Evolutionary conservation across 2,329 filamentous ascomycete species (phyloP).

Genomic region (Stagonosporopsis tanaceti): DNA sequence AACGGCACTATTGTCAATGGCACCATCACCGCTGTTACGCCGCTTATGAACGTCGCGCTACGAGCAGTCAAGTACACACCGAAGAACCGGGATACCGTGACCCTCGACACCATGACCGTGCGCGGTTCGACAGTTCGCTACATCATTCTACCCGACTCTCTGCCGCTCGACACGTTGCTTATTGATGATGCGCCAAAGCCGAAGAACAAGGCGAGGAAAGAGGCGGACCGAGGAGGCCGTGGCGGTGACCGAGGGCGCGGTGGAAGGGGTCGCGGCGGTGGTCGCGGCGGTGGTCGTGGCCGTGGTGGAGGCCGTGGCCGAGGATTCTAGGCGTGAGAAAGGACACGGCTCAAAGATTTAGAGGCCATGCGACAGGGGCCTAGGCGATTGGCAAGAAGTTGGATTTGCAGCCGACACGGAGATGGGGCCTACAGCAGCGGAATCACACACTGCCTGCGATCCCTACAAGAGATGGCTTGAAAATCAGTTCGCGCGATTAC

Average conservation of each 20-base stretch:
- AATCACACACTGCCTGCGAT: constrained; percentile 23
- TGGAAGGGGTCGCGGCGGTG: constrained; percentile 53
- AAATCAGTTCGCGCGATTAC: constrained; percentile 22
- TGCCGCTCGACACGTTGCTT: constrained; percentile 92
- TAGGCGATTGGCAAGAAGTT: constrained; percentile 9
- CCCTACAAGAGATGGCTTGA: constrained; percentile 32
- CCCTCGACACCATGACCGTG: constrained; percentile 94
- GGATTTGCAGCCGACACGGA: constrained; percentile 1
- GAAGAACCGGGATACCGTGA: constrained; percentile 84
- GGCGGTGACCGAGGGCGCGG: constrained; percentile 58
- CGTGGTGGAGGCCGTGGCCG: constrained; percentile 53
- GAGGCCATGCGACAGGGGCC: constrained; percentile 7
- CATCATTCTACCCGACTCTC: constrained; percentile 92
- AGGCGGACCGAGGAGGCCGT: constrained; percentile 66
- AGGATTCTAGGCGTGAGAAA: constrained; percentile 31
- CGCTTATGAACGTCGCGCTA: constrained; percentile 97
- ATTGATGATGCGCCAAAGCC: constrained; percentile 98
- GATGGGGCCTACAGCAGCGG: constrained; percentile 24
- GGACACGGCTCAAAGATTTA: constrained; percentile 2
- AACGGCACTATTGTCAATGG: constrained; percentile 98
- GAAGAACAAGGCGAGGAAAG: constrained; percentile 99
- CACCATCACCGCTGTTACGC: constrained; percentile 95
- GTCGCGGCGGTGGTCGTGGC: constrained; percentile 48
- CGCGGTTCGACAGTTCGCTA: constrained; percentile 96
- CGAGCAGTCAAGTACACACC: constrained; percentile 97